These are phyloP conservation scores for Pterocarpus macrocarpus DNA, from an alignment of 306 rosid species.

Conservation along the genomic window DNA sequence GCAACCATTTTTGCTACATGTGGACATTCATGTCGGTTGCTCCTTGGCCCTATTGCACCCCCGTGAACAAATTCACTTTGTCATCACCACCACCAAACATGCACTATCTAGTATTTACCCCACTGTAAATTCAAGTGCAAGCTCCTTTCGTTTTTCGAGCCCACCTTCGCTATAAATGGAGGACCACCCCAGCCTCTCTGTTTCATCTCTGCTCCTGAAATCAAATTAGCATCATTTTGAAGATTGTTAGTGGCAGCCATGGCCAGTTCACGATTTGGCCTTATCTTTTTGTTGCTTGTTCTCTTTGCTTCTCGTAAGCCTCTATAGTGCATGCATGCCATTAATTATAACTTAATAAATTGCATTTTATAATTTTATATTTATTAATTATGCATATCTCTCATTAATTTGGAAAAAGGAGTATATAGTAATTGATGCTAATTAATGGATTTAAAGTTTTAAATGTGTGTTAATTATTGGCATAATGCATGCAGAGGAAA, in stretches of 20 bases:
- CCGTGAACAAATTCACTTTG: too few species aligned
- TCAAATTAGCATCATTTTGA: not conserved
- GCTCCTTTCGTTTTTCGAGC: too few species aligned
- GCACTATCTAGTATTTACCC: too few species aligned
- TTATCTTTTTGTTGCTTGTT: constrained; percentile 47
- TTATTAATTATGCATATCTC: too few species aligned
- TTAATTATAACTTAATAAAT: too few species aligned
- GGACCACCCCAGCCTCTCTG: not conserved
- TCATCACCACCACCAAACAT: too few species aligned
- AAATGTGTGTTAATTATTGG: not conserved
- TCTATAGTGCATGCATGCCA: not conserved
- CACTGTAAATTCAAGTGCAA: too few species aligned
- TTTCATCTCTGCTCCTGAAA: not conserved
- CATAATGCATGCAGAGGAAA: constrained; percentile 51
- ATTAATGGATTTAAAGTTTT: too few species aligned
- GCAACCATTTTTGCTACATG: not conserved
- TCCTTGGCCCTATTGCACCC: too few species aligned
- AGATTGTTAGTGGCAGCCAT: constrained; percentile 8
- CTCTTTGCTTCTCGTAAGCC: constrained; percentile 52
- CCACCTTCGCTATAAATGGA: constrained; percentile 33
- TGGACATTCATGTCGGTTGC: not conserved
- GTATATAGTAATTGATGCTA: too few species aligned
- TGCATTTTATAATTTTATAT: too few species aligned
- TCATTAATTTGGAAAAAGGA: not conserved
- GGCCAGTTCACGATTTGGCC: constrained; percentile 47